Percentiles rank a stretch among this genome's conserved stretches.
phyloP scores from a whole-genome alignment of 2,329 filamentous ascomycete species.

The Fusarium musae region DNA sequence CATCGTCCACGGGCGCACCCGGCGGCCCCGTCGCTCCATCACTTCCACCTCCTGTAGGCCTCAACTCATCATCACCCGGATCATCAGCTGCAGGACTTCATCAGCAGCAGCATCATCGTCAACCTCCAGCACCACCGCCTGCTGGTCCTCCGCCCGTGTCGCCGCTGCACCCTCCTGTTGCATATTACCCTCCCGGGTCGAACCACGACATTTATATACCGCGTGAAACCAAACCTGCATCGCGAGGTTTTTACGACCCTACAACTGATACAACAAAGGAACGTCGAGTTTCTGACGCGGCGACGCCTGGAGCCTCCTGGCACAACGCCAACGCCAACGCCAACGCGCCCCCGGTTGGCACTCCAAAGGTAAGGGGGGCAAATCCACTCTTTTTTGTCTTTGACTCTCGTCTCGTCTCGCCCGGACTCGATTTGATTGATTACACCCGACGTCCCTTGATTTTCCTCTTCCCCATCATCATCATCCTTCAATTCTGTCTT shows the following conservation, averaged over 20 bases:
- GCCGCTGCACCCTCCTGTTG: conserved; percentile 57
- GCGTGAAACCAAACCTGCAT: conserved; percentile 53
- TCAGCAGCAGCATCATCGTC: conserved; percentile 45
- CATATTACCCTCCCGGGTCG: conserved; percentile 53
- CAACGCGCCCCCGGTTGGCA: conserved; percentile 54
- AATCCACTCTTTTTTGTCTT: conserved; percentile 47
- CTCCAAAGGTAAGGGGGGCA: conserved; percentile 60
- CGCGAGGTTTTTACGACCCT: conserved; percentile 65
- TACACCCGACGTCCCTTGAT: conserved; percentile 32
- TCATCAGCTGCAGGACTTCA: conserved; percentile 36
- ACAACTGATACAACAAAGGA: conserved; percentile 62
- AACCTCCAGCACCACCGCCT: conserved; percentile 38
- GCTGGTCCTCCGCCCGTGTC: conserved; percentile 49
- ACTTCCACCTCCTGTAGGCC: conserved; percentile 46
- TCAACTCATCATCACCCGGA: conserved; percentile 38
- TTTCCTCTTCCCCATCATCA: conserved; percentile 31
- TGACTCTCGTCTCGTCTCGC: conserved; percentile 37
- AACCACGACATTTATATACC: conserved; percentile 46
- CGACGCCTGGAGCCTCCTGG: conserved; percentile 52
- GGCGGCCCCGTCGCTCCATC: conserved; percentile 47
- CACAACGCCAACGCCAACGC: conserved; percentile 49
- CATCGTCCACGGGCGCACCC: conserved; percentile 47
- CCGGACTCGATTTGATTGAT: conserved; percentile 34
- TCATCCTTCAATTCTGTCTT: conserved; percentile 29
- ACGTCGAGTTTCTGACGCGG: conserved; percentile 56